Conservation (phyloP, 169 alveolate species). For the Ichthyophthirius multifiliis region DNA sequence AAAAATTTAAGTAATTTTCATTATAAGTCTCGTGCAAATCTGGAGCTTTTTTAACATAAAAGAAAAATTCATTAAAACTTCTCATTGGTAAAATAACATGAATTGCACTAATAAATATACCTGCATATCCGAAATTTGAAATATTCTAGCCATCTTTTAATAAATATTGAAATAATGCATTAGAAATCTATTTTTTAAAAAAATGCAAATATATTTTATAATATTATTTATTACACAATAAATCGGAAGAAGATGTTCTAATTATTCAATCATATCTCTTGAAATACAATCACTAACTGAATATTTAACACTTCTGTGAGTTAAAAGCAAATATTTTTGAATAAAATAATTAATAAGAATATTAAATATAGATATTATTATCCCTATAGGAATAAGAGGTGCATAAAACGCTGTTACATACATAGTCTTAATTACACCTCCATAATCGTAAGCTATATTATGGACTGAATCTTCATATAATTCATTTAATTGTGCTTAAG, state of each 20-base stretch:
- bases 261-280: not conserved
- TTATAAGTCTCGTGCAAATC: not conserved
- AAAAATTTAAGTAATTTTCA: not conserved
- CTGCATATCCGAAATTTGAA: not conserved
- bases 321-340: not conserved
- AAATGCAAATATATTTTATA: not conserved
- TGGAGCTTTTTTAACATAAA: not conserved
- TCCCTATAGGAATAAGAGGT: not conserved
- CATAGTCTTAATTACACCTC: not conserved
- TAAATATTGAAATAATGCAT: not conserved
- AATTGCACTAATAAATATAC: not conserved
- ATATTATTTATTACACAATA: not conserved
- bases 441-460: not conserved
- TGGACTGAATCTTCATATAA: not conserved
- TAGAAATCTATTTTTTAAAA: not conserved
- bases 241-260: not conserved
- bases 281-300: not conserved
- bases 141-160: not conserved
- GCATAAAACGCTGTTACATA: not conserved
- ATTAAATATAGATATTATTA: not conserved
- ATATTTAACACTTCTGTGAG: not conserved
- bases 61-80: not conserved
- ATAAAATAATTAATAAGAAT: not conserved
- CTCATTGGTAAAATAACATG: not conserved
- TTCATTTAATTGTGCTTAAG: not conserved